Conservation (phyloP, 192 early-diverging fungal genomes). For the Phlyctochytrium arcticum region DNA sequence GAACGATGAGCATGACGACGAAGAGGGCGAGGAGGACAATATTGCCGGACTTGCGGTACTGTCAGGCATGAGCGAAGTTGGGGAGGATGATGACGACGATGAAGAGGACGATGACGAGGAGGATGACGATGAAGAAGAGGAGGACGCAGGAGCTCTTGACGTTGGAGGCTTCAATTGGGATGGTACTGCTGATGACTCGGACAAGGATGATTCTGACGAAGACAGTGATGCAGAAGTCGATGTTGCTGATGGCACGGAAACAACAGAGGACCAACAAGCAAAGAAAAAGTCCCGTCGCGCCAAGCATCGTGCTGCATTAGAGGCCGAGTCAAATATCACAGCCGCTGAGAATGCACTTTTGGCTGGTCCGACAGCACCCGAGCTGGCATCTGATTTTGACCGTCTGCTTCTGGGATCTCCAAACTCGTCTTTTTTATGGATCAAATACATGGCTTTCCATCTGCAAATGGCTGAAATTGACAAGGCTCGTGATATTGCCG, state of each 20-base stretch:
- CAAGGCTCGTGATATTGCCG: constrained; percentile 89
- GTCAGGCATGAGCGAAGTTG: too few species aligned
- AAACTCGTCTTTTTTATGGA: constrained; percentile 96
- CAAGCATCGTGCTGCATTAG: constrained; percentile 57
- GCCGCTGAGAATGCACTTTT: constrained; percentile 39
- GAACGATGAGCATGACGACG: constrained; percentile 45
- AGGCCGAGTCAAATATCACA: constrained; percentile 48
- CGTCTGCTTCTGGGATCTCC: constrained; percentile 89
- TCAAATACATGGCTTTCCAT: constrained; percentile 99
- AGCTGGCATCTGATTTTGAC: constrained; percentile 83
- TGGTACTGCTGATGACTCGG: constrained; percentile 36
- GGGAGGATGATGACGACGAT: constrained; percentile 33
- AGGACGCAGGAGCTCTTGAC: constrained; percentile 25
- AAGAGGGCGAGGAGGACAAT: constrained; percentile 30
- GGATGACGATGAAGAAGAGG: constrained; percentile 28
- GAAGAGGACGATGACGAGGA: constrained; percentile 33
- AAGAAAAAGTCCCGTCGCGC: constrained; percentile 49
- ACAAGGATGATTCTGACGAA: constrained; percentile 42
- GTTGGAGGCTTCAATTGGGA: constrained; percentile 49
- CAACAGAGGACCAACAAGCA: constrained; percentile 28
- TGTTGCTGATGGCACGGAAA: constrained; percentile 17
- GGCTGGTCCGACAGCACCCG: constrained; percentile 42
- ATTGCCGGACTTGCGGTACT: constrained; percentile 41
- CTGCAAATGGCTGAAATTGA: constrained; percentile 87
- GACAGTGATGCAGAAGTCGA: constrained; percentile 41